Base-by-base conservation (phyloP, 2,329 filamentous ascomycete species). In the Diaporthe nobilis region DNA sequence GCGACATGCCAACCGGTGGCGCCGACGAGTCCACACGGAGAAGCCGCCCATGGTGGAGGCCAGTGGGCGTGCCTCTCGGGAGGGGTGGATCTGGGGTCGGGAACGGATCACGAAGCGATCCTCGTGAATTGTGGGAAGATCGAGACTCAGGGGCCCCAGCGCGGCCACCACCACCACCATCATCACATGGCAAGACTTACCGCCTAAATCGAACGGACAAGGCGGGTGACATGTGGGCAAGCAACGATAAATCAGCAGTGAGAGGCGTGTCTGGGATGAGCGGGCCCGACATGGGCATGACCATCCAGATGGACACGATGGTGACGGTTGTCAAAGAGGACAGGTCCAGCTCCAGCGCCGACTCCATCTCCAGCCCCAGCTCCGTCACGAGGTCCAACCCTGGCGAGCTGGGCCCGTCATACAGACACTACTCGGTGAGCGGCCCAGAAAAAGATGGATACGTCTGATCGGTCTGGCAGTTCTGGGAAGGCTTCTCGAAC, bases 231-330 rank as follows among this genome's bases (percentile, higher is more conserved):
- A 37, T 31, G 44, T 20, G 68, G 42, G 39, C 6, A 17, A 53
- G 47, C 17, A 47, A 34, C 31, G 44, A 47, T 20, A 17, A 31
- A 13, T n/a, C 53, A 20, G 42, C 31, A 61, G 25, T 58, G 34
- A 9, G 22, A 10, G 31, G n/a, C 42, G n/a, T 34, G 17, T 4
- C 58, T 37, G 8, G 25, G 42, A 39, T 25, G 25, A 31, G 25
- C 28, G 28, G 49, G 20, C 22, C 47, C 44, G 47, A 72, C 44
- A 31, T 73, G 65, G 60, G 68, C 17, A 77, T 80, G 76, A 77
- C 75, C n/a, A 81, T 82, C n/a, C 79, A 81, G 76, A 79, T 81
- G 80, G 81, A 81, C 63, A 76, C 77, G 58, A 80, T 82, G 20
- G 82, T 82, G 4, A 80, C 77, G 20, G 80, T 83, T 10, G 80